Base-by-base conservation (phyloP, 2,329 filamentous ascomycete genomes). In the Alternaria conjuncta region DNA sequence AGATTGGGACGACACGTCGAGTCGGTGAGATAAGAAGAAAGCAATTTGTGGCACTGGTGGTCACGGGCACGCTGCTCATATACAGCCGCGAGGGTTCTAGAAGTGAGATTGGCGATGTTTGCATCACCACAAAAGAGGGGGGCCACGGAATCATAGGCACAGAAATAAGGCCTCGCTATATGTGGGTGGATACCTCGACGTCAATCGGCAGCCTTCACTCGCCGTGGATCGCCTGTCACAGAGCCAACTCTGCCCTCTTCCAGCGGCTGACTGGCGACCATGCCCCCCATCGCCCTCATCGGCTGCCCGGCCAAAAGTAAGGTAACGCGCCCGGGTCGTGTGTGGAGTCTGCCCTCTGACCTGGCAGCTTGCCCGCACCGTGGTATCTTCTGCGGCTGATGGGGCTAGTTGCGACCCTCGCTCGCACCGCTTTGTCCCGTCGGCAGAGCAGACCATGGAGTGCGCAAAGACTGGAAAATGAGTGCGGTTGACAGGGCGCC, bases 121-220 rank as follows among this genome's bases (percentile, higher is more conserved):
- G 70, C 68, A 74, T 72, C 69, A 73, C 68, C 50, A 26, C 45
- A 60, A 54, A 60, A 63, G 54, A 56, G 32, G 55, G 47, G 36
- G 60, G 47, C 55, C 60, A 62, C 60, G 41, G 55, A 55, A 62
- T 25, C 21, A 60, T 43, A 53, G 55, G 65, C 55, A 68, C 66
- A 57, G 60, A 63, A 63, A 63, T 57, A 55, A 64, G 56, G 56
- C 60, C 68, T 70, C 58, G 65, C 60, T 62, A 69, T 66, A 67
- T 58, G 64, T 57, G 64, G 61, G 72, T 74, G 74, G 74, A 67
- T 67, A 61, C 70, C 60, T 66, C 71, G 73, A 76, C 71, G 72
- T 77, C 74, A 76, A 76, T 68, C 63, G 67, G 66, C 69, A 71
- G 68, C 59, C 66, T 55, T 71, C 54, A 63, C 47, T 66, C 63